A percentile compares a stretch with the other conserved stretches of the same genome.
phyloP scores from a whole-genome alignment of 208 protist species.

The Leishmania turanica region DNA sequence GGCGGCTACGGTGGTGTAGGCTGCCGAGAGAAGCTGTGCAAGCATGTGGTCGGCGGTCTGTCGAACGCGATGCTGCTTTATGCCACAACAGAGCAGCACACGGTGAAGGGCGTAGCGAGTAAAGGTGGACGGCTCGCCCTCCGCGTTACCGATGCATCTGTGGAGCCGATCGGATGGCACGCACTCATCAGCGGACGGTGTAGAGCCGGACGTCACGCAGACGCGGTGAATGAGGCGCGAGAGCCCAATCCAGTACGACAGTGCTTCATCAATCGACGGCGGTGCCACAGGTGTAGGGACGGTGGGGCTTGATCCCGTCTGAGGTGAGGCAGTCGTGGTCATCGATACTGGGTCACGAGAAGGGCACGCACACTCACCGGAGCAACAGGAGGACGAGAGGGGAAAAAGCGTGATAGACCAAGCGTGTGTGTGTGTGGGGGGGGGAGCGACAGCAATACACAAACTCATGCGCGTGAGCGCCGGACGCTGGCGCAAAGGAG shows the following conservation, averaged over 20 bases:
- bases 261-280: constrained; percentile 8
- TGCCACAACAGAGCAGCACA: constrained; percentile 41
- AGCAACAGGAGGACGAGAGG: background rate
- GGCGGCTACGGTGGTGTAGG: constrained; percentile 8
- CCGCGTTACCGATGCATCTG: background rate
- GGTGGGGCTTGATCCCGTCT: background rate
- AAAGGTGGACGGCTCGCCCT: background rate
- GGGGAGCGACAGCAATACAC: background rate
- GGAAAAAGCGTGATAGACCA: background rate
- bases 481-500: background rate
- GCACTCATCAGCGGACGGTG: background rate
- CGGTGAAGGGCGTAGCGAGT: constrained; percentile 23
- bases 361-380: background rate
- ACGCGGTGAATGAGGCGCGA: constrained; percentile 22
- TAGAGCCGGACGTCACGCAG: constrained; percentile 1
- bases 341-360: background rate
- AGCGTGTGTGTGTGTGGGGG: background rate
- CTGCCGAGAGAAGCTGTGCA: constrained; percentile 30
- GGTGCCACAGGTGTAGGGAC: background rate
- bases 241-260: constrained; percentile 25
- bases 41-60: constrained; percentile 33
- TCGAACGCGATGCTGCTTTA: constrained; percentile 55
- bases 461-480: background rate
- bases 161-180: background rate
- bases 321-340: background rate